phyloP scores from a whole-genome alignment of 2,329 filamentous ascomycete genomes.

The Cryphonectria parasitica region DNA sequence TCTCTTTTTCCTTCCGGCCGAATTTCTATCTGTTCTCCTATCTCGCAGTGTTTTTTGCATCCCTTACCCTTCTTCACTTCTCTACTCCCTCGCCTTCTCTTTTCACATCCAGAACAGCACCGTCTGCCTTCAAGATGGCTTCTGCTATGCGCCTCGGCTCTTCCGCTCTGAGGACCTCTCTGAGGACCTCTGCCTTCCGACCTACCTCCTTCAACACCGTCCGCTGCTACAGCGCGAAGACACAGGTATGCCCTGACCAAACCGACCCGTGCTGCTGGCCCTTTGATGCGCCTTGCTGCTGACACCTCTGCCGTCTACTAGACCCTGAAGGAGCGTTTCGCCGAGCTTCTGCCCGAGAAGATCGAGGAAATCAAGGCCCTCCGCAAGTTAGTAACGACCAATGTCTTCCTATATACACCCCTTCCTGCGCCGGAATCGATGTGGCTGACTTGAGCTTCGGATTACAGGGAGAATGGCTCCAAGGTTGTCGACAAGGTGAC shows the following conservation, averaged over 20 bases:
- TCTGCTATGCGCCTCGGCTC: slow-evolving; percentile 80
- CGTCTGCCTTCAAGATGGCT: slow-evolving; percentile 67
- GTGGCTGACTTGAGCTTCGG: slow-evolving; percentile 34
- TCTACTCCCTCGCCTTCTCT: slow-evolving; percentile 38
- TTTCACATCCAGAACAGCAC: slow-evolving; percentile 32
- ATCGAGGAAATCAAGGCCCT: slow-evolving; percentile 98
- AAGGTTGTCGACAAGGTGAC: slow-evolving; percentile 98
- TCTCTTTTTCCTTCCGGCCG: slow-evolving; percentile 37
- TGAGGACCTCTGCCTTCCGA: slow-evolving; percentile 70
- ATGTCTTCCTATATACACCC: slow-evolving; percentile 19
- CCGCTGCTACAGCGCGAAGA: slow-evolving; percentile 92
- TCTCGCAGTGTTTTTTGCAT: slow-evolving; percentile 41
- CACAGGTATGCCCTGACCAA: slow-evolving; percentile 66
- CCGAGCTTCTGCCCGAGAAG: slow-evolving; percentile 92
- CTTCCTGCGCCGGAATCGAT: slow-evolving; percentile 17
- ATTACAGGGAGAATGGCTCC: slow-evolving; percentile 81
- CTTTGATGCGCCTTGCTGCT: slow-evolving; percentile 31
- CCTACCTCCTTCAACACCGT: slow-evolving; percentile 77
- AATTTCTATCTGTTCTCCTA: slow-evolving; percentile 31
- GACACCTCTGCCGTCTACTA: slow-evolving; percentile 43
- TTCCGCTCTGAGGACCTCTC: slow-evolving; percentile 78
- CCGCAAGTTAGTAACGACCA: slow-evolving; percentile 71
- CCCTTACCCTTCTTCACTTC: slow-evolving; percentile 40
- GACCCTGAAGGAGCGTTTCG: slow-evolving; percentile 98
- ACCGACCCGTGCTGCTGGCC: background rate